Percentiles rank a stretch among this genome's conserved stretches.
Conservation (phyloP, 2,329 filamentous ascomycete genomes). For the Keithomyces neogunnii region DNA sequence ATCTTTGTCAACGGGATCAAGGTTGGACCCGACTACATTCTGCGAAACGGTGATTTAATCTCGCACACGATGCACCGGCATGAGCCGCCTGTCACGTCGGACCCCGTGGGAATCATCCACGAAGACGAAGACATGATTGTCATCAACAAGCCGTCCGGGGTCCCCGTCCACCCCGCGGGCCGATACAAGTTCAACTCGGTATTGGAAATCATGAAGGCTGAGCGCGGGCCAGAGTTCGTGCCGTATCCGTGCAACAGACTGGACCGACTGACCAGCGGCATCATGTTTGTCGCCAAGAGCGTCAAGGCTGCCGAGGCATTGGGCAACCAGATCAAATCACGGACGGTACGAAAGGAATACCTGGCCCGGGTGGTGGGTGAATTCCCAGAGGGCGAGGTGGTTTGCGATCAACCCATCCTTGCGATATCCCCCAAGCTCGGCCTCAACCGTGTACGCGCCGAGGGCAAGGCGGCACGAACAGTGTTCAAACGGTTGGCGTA, state of each 20-base stretch:
- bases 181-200: slow-evolving; percentile 95
- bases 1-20: slow-evolving; percentile 73
- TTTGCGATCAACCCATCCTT: slow-evolving; percentile 90
- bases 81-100: slow-evolving; percentile 82
- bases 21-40: slow-evolving; percentile 57
- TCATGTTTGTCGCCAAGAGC: slow-evolving; percentile 97
- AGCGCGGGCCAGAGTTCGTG: slow-evolving; percentile 48
- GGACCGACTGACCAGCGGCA: slow-evolving; percentile 85
- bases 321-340: slow-evolving; percentile 63
- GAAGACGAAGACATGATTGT: slow-evolving; percentile 92
- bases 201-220: slow-evolving; percentile 83
- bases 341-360: slow-evolving; percentile 92
- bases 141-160: slow-evolving; percentile 91
- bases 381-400: slow-evolving; percentile 83
- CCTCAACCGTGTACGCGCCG: slow-evolving; percentile 87
- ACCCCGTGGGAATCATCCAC: slow-evolving; percentile 73
- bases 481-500: slow-evolving; percentile 92
- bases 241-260: slow-evolving; percentile 80
- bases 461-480: slow-evolving; percentile 80
- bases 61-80: slow-evolving; percentile 93
- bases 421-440: slow-evolving; percentile 93
- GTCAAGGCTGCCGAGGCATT: slow-evolving; percentile 70
- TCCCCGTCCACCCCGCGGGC: slow-evolving; percentile 91
- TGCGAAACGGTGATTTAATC: slow-evolving; percentile 85
- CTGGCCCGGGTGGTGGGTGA: slow-evolving; percentile 82